Conservation (phyloP, 352 stramenopile genomes). For the Aphanomyces invadans region DNA sequence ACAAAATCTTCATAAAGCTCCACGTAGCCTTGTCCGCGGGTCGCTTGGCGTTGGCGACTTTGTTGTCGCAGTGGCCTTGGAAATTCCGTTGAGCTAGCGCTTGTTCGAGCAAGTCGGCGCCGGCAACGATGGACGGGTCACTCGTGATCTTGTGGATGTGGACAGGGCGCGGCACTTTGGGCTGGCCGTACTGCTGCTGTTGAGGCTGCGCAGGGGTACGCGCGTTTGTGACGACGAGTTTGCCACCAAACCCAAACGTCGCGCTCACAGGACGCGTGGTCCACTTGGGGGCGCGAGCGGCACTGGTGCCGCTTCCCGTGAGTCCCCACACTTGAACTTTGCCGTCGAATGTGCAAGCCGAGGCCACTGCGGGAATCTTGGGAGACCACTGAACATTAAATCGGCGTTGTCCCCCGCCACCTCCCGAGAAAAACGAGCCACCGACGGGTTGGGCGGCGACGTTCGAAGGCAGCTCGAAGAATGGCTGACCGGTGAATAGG, state of each 20-base stretch:
- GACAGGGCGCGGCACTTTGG: slow-evolving; percentile 53
- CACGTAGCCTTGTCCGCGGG: slow-evolving; percentile 74
- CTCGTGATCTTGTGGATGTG: slow-evolving; percentile 77
- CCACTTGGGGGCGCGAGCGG: slow-evolving; percentile 92
- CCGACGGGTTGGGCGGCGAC: slow-evolving; percentile 47
- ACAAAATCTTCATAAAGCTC: slow-evolving; percentile 92
- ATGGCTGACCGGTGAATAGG: slow-evolving; percentile 87
- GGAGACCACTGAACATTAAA: slow-evolving; percentile 97
- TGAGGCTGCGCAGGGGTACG: neutral
- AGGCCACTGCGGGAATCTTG: slow-evolving; percentile 89
- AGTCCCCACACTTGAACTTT: slow-evolving; percentile 93
- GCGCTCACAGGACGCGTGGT: slow-evolving; percentile 84
- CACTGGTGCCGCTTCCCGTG: slow-evolving; percentile 63
- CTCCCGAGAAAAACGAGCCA: slow-evolving; percentile 68
- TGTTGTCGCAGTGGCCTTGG: slow-evolving; percentile 89
- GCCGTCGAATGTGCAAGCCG: slow-evolving; percentile 95
- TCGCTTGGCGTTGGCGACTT: slow-evolving; percentile 52
- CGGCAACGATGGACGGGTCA: slow-evolving; percentile 69
- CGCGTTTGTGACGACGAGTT: slow-evolving; percentile 82
- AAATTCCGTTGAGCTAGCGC: slow-evolving; percentile 87
- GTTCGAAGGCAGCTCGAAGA: slow-evolving; percentile 91
- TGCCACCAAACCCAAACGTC: slow-evolving; percentile 95
- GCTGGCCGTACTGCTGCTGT: slow-evolving; percentile 7
- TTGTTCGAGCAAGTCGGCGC: slow-evolving; percentile 86
- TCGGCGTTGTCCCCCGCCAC: slow-evolving; percentile 66